Conservation (phyloP, 148 eudicot genomes). For the Bassia scoparia region DNA sequence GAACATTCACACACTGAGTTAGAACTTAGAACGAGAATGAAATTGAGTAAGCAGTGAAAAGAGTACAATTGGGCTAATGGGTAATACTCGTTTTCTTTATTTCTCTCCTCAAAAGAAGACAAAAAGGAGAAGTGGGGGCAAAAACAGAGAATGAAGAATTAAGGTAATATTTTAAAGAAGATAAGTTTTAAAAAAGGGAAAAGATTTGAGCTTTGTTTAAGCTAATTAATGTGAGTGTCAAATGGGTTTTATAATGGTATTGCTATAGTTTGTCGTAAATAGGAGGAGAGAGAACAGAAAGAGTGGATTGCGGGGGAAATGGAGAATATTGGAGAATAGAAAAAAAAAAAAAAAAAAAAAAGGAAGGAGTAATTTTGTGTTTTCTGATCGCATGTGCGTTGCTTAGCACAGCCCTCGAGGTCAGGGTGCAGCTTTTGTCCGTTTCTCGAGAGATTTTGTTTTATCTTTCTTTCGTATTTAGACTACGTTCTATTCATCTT, state of each 20-base stretch:
- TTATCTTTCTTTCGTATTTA: neutral
- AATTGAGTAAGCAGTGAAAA: neutral
- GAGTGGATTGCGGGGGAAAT: conserved; percentile 25
- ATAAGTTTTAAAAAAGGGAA: too few relatives aligned
- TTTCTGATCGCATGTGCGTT: conserved; percentile 19
- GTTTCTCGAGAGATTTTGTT: conserved; percentile 21
- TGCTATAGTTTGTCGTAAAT: neutral
- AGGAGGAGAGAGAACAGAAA: neutral
- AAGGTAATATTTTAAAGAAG: too few relatives aligned
- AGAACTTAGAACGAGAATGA: neutral
- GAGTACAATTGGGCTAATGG: neutral
- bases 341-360: too few relatives aligned
- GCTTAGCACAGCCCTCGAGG: conserved; percentile 13
- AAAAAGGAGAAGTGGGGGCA: neutral
- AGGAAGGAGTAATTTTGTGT: too few relatives aligned
- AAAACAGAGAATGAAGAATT: too few relatives aligned
- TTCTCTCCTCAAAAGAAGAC: neutral
- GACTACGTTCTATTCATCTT: too few relatives aligned
- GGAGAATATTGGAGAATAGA: neutral
- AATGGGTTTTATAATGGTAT: too few relatives aligned
- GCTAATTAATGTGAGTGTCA: too few relatives aligned
- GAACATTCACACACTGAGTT: too few relatives aligned
- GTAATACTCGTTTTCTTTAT: conserved; percentile 12
- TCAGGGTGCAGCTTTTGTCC: conserved; percentile 36
- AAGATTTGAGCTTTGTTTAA: too few relatives aligned